Percentiles rank a stretch among this genome's conserved stretches.
Conservation (phyloP, 108 stramenopile genomes). For the Pseudonitzschia delicatissima region DNA sequence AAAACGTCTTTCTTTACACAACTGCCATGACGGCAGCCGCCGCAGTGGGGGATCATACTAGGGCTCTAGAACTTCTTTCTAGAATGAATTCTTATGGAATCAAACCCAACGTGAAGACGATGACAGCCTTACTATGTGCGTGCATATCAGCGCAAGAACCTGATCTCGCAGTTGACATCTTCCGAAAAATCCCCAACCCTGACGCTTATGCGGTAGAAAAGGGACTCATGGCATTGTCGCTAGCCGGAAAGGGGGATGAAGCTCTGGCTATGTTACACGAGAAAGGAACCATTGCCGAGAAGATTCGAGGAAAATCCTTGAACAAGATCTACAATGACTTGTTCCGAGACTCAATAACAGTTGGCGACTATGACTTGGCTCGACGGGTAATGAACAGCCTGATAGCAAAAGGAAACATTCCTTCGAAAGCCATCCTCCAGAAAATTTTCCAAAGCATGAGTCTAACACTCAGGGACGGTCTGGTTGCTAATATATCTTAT, state of each 20-base stretch:
- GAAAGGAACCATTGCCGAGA: conserved; percentile 8
- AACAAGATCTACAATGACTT: conserved; percentile 59
- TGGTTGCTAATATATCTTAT: conserved; percentile 10
- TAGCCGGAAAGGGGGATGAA: conserved; percentile 36
- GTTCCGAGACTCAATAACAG: conserved; percentile 38
- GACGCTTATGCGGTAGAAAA: conserved; percentile 71
- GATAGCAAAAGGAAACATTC: conserved; percentile 61
- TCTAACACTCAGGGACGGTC: conserved; percentile 23
- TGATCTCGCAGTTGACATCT: conserved; percentile 65
- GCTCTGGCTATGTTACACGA: conserved; percentile 41
- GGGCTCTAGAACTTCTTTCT: conserved; percentile 72
- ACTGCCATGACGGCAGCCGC: conserved; percentile 85
- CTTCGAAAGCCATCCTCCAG: conserved; percentile 57
- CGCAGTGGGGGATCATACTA: conserved; percentile 63
- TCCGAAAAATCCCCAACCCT: conserved; percentile 59
- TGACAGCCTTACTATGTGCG: conserved; percentile 80
- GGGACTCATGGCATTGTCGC: conserved; percentile 60
- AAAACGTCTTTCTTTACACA: conserved; percentile 84
- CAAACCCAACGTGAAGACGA: conserved; percentile 80
- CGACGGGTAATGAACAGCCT: conserved; percentile 43
- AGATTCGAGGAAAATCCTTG: conserved; percentile 61
- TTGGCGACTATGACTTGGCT: conserved; percentile 46
- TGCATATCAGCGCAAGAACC: conserved; percentile 61
- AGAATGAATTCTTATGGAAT: conserved; percentile 79
- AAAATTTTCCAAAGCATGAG: conserved; percentile 47